These are phyloP conservation scores for Bullera alba DNA, from an alignment of 768 basidiomycete genomes.

Conservation along the genomic window DNA sequence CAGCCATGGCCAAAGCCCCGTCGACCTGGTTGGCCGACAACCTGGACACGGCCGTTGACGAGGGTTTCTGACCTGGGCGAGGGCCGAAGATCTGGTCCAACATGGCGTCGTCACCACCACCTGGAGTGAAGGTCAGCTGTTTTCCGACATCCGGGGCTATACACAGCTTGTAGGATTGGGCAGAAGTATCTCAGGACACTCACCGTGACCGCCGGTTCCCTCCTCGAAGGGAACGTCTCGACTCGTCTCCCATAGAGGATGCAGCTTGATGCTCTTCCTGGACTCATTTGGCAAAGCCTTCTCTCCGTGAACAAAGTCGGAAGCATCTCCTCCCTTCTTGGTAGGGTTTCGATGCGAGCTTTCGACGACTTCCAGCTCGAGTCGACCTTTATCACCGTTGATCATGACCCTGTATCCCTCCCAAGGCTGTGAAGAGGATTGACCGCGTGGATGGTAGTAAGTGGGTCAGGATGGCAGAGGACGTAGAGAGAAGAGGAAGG, in stretches of 20 bases:
- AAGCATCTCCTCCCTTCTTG: conserved; percentile 25
- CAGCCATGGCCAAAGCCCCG: conserved; percentile 51
- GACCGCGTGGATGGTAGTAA: too few species aligned
- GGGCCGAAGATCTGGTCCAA: conserved; percentile 53
- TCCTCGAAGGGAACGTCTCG: conserved; percentile 49
- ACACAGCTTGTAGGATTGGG: neutral
- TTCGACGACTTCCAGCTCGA: conserved; percentile 55
- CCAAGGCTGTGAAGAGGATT: conserved; percentile 19
- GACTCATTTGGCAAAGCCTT: conserved; percentile 50
- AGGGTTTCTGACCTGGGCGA: conserved; percentile 49
- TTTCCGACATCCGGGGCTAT: neutral
- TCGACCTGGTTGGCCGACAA: conserved; percentile 52
- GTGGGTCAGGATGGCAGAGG: neutral
- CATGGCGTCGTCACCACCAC: conserved; percentile 52
- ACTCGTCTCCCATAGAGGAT: conserved; percentile 50
- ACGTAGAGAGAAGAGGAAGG: neutral
- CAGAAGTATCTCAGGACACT: conserved; percentile 3
- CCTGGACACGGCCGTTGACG: conserved; percentile 48
- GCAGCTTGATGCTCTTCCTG: conserved; percentile 49
- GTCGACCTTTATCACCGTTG: conserved; percentile 53
- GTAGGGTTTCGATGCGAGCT: conserved; percentile 29
- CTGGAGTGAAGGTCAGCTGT: conserved; percentile 4
- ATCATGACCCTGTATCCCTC: conserved; percentile 54
- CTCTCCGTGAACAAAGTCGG: conserved; percentile 39
- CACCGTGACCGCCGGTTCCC: conserved; percentile 51